A percentile compares a stretch with the other conserved stretches of the same genome.
Conservation (phyloP, 2,329 filamentous ascomycete genomes). For the Penicillium sp. region DNA sequence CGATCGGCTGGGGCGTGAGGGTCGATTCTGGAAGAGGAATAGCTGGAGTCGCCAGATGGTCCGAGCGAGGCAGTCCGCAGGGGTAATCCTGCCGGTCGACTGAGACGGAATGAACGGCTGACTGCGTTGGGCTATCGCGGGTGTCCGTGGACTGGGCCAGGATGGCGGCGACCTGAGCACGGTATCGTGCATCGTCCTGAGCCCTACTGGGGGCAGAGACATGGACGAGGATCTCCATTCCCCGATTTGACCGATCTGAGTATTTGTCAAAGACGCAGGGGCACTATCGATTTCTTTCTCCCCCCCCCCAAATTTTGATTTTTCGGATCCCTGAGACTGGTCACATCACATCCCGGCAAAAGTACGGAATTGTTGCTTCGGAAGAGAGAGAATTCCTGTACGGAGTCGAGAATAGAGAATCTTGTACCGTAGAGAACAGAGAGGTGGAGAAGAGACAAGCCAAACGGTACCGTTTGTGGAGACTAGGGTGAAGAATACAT, state of each 20-base stretch:
- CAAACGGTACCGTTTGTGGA: too few species aligned
- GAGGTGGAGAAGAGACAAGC: too few species aligned
- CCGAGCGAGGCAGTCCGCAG: background rate
- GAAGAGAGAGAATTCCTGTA: background rate
- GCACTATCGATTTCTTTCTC: conserved; percentile 2
- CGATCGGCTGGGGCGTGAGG: background rate
- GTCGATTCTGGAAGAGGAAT: background rate
- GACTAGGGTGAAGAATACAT: too few species aligned
- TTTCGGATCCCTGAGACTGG: background rate
- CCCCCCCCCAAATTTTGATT: background rate
- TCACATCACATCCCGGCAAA: background rate
- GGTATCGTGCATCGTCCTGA: conserved; percentile 40
- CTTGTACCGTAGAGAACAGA: background rate
- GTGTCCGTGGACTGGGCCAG: conserved; percentile 27
- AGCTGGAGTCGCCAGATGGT: background rate
- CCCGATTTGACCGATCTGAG: background rate
- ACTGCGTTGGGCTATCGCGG: conserved; percentile 13
- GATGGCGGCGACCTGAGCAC: conserved; percentile 39
- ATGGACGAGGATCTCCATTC: conserved; percentile 43
- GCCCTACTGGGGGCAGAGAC: conserved; percentile 39
- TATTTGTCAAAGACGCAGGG: conserved; percentile 10
- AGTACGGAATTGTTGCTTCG: background rate
- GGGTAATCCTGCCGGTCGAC: background rate
- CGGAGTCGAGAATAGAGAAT: too few species aligned
- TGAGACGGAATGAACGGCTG: background rate